These are phyloP conservation scores for Metschnikowia sp. DNA, from an alignment of 805 yeast genomes.

Conservation along the genomic window DNA sequence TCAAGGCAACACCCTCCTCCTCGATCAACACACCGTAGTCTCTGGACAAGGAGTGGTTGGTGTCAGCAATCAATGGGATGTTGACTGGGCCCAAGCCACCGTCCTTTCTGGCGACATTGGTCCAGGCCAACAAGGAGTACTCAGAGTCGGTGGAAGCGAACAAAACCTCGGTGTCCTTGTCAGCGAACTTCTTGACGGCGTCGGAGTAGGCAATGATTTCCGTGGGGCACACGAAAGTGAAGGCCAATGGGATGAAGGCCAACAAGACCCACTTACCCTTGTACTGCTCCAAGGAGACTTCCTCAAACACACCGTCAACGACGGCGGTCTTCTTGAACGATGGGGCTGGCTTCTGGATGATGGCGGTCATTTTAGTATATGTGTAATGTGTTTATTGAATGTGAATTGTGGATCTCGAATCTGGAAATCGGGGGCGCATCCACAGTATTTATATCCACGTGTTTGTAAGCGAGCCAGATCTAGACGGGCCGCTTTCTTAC, in stretches of 20 bases:
- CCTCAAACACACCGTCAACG: constrained; percentile 94
- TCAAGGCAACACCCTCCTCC: constrained; percentile 94
- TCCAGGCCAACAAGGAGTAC: constrained; percentile 97
- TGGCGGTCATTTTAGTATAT: constrained; percentile 65
- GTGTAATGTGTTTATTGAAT: background rate
- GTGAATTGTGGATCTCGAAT: background rate
- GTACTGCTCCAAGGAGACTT: constrained; percentile 89
- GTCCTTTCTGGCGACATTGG: constrained; percentile 91
- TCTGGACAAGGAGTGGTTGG: constrained; percentile 89
- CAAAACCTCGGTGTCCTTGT: constrained; percentile 81
- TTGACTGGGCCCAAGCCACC: constrained; percentile 97
- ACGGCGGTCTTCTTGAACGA: constrained; percentile 95
- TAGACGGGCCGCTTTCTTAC: constrained; percentile 18
- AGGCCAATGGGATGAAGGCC: constrained; percentile 97
- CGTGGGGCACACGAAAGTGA: constrained; percentile 99
- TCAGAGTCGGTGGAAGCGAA: constrained; percentile 99
- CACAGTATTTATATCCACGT: constrained; percentile 14
- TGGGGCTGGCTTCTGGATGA: constrained; percentile 96
- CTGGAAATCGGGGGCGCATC: background rate
- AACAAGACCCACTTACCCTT: constrained; percentile 97
- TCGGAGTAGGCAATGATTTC: constrained; percentile 98
- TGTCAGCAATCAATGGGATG: constrained; percentile 94
- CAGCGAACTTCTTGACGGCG: constrained; percentile 85
- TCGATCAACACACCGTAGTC: constrained; percentile 97
- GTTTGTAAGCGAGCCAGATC: constrained; percentile 15